Percentiles rank a stretch among this genome's conserved stretches.
Conservation (phyloP, 495 filamentous ascomycete genomes). For the Letharia lupina region DNA sequence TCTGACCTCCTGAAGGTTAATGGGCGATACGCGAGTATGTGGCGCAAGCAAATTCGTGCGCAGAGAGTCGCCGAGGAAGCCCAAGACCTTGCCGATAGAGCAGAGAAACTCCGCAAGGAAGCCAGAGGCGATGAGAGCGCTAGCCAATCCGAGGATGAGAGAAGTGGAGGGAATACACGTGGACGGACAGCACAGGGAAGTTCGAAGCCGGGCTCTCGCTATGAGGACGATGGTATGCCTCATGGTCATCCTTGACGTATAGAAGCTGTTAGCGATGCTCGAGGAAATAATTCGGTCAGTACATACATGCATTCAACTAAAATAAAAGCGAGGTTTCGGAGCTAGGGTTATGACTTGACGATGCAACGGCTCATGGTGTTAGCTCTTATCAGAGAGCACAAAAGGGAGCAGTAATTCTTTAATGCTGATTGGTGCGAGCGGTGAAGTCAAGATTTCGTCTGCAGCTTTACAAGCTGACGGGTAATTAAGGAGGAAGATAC, state of each 20-base stretch:
- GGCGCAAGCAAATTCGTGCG: constrained; percentile 87
- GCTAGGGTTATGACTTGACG: constrained; percentile 5
- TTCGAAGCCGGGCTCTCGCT: constrained; percentile 14
- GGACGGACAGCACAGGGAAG: constrained; percentile 7
- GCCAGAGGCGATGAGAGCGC: constrained; percentile 41
- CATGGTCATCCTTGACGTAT: constrained; percentile 31
- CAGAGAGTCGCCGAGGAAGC: constrained; percentile 75
- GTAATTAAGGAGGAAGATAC: neutral
- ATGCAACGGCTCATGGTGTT: constrained; percentile 13
- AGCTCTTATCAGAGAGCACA: constrained; percentile 4
- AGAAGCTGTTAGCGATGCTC: neutral
- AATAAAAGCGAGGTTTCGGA: constrained; percentile 11
- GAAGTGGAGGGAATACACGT: constrained; percentile 27
- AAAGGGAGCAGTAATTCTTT: neutral
- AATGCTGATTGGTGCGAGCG: neutral
- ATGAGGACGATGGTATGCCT: constrained; percentile 24
- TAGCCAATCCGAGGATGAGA: constrained; percentile 46
- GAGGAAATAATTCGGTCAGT: neutral
- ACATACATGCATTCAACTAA: neutral
- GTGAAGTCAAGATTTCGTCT: neutral
- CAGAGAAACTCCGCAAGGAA: constrained; percentile 39
- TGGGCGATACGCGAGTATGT: constrained; percentile 85
- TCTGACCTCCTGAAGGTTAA: constrained; percentile 68
- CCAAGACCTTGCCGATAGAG: constrained; percentile 44
- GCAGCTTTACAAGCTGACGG: neutral